Evolutionary conservation across 2,329 filamentous ascomycete genomes (phyloP), one percentile per base, ranked within the genome.

Genomic region (Ascochyta koolunga): DNA sequence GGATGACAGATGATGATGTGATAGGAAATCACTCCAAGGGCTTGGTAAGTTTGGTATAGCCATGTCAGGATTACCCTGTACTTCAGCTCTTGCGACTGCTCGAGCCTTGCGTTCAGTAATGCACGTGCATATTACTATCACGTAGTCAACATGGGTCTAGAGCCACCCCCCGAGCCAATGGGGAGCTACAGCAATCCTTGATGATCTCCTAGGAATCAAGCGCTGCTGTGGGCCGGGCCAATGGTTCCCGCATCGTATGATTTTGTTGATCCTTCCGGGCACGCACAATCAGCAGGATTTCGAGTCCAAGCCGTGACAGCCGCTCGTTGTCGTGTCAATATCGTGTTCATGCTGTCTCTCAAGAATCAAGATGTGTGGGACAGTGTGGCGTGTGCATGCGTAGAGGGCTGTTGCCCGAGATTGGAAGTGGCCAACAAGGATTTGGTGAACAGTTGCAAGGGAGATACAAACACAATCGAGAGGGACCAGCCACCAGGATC

Each of bases 21-120:
- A 38, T 9, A 38, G 19, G 19, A 10, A n/a, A 10, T 21, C 27
- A 10, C 15, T 25, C 38, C 43, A 38, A n/a, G 31, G 19, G 43
- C 32, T 13, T 24, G 25, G 32, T 47, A 38, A 27, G 43, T 38
- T 37, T 11, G 43, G 43, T 16, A 27, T 36, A 16, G 38, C n/a
- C 25, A 32, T 11, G 31, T 18, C 47, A 7, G 25, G 48, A 27
- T 19, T 48, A 22, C 19, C 19, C 13, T 18, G 25, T 24, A 38
- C 38, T 31, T 43, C 10, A 45, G 33, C 22, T 53, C 32, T 29
- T 47, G 31, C 38, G 21, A 48, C 43, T 21, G 50, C 38, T 47
- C 38, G 37, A 47, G 50, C 42, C 35, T 40, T 36, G 24, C n/a
- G 15, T 41, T 37, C 38, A 21, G 22, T 52, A 16, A 22, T 40